These are phyloP conservation scores for Agaricus bisporus DNA, from an alignment of 768 basidiomycete species.

Conservation along the genomic window DNA sequence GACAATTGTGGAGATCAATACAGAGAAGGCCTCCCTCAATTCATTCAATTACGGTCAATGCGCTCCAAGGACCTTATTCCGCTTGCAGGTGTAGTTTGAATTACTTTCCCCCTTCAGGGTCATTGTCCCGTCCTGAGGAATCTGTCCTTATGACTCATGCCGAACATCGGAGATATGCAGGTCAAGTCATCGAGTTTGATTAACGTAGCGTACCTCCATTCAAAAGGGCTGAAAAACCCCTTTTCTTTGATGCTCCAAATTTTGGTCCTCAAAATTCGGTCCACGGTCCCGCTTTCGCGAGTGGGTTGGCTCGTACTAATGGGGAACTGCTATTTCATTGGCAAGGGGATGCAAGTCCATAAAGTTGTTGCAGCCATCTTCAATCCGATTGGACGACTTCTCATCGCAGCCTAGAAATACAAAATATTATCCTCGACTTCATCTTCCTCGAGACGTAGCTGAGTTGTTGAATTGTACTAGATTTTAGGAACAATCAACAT, in stretches of 20 bases:
- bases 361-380: no score
- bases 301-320: not conserved
- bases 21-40: not conserved
- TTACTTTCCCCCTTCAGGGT: not conserved
- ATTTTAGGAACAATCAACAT: not conserved
- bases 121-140: not conserved
- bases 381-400: no score
- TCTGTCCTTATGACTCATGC: not conserved
- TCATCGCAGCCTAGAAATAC: no score
- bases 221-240: no score
- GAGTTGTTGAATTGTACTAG: not conserved
- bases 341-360: no score
- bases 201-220: no score
- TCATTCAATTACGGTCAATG: not conserved
- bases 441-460: not conserved
- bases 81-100: not conserved
- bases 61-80: not conserved
- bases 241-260: no score
- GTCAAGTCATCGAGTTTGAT: no score
- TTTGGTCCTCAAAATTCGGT: no score
- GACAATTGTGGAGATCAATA: not conserved
- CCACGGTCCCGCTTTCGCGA: not conserved
- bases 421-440: no score
- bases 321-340: no score
- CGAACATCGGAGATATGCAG: no score